A percentile compares a stretch with the other conserved stretches of the same genome.
Evolutionary conservation across 2,329 filamentous ascomycete species (phyloP).

Genomic region (Fusarium annulatum): DNA sequence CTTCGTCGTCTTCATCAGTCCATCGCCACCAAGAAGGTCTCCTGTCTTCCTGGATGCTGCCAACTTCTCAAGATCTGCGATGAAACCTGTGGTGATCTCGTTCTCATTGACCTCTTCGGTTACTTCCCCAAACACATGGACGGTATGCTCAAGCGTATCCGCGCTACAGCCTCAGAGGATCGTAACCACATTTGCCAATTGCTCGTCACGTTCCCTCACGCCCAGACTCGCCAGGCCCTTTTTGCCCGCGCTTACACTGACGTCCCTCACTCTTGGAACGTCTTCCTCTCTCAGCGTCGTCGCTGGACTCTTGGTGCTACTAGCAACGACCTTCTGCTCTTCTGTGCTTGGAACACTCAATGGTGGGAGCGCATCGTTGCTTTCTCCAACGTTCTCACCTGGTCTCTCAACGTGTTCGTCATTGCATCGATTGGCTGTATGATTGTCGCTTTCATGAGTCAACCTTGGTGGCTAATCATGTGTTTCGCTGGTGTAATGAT

Average conservation of each 20-base stretch:
- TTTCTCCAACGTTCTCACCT: background rate
- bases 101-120: background rate
- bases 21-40: background rate
- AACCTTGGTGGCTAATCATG: background rate
- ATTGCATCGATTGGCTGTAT: background rate
- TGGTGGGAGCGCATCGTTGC: constrained; percentile 1
- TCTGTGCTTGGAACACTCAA: background rate
- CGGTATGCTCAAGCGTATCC: background rate
- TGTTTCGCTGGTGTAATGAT: constrained; percentile 1
- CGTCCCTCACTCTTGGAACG: background rate
- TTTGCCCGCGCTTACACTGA: background rate
- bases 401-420: background rate
- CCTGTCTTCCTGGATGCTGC: background rate
- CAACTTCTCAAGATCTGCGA: background rate
- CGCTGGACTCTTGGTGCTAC: background rate
- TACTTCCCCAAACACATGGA: background rate
- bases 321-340: background rate
- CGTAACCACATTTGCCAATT: background rate
- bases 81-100: background rate
- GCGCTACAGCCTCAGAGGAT: background rate
- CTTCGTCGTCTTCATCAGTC: background rate
- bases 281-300: background rate
- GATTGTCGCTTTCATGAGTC: constrained; percentile 1
- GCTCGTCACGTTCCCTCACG: background rate
- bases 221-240: background rate